These are phyloP conservation scores for Pythium brachiatum DNA, from an alignment of 352 stramenopile species.

Conservation along the genomic window DNA sequence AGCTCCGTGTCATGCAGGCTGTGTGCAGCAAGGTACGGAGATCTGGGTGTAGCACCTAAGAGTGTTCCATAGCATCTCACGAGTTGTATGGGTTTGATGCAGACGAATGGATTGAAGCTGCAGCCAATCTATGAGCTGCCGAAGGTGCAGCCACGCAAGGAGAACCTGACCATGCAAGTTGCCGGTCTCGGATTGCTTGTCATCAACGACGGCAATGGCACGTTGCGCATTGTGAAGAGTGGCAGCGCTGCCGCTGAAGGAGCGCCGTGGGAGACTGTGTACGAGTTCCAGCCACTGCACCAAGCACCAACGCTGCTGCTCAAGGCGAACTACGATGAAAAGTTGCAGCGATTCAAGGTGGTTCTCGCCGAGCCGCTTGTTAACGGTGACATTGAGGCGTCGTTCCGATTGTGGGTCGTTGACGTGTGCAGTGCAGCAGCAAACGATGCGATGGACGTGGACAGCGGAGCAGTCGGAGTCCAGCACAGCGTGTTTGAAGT, in stretches of 20 bases:
- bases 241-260: conserved; percentile 24
- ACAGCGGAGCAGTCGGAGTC: conserved; percentile 37
- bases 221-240: conserved; percentile 50
- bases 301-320: conserved; percentile 42
- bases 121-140: conserved; percentile 41
- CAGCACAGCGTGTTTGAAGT: conserved; percentile 42
- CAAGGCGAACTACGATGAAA: conserved; percentile 43
- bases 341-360: conserved; percentile 35
- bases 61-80: no score
- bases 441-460: conserved; percentile 30
- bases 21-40: conserved; percentile 22
- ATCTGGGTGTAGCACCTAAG: no score
- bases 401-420: conserved; percentile 52
- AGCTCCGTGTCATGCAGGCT: conserved; percentile 68
- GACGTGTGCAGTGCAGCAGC: conserved; percentile 27
- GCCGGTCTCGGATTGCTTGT: conserved; percentile 58
- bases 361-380: conserved; percentile 47
- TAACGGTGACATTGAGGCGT: conserved; percentile 41
- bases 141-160: conserved; percentile 33
- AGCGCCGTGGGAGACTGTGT: conserved; percentile 39
- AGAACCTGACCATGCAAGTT: conserved; percentile 66
- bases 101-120: conserved; percentile 26
- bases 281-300: conserved; percentile 50
- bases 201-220: conserved; percentile 59
- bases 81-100: not conserved